Base-by-base conservation (phyloP, 2,329 filamentous ascomycete genomes). In the Orbilia quercus region DNA sequence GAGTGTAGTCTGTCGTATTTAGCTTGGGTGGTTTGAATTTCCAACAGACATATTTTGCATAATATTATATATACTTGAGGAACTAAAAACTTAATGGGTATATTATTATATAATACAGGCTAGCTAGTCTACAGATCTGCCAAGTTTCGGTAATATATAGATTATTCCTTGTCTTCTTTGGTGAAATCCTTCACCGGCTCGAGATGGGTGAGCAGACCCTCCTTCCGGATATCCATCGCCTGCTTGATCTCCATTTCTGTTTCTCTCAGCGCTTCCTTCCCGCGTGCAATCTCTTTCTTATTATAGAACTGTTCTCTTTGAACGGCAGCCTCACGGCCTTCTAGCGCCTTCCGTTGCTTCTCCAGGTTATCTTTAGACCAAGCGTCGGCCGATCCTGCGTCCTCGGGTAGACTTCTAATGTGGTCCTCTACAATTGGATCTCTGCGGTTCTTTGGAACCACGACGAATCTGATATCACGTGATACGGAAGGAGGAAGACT, bases 211-310 rank as follows among this genome's bases (percentile, higher is more conserved):
- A 86, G 85, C 75, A 91, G 75, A 0, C 89, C 90, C 71, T 84
- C 86, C 80, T 89, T 91, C 0, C 85, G 85, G 11, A 91, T 84
- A 69, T 84, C 85, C 88, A 91, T 89, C 0, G 90, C 90, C 75
- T 83, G 82, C 78, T 90, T 85, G 63, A 92, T 80, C 78, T 91
- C 88, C 75, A 84, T 83, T 80, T 91, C 89, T 75, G 89, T 88
- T 66, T 90, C 88, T 36, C 86, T 82, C 55, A 91, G 77, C 47
- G 84, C 81, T 0, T 87, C 87, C 77, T 86, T 89, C 18, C 88
- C 87, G 47, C 84, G 84, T 34, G 85, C 85, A 9, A 90, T 79
- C 53, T 87, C 86, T 66, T 85, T 83, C 76, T 86, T 83, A 74
- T 89, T 84, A 77, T 82, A 82, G 76, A 84, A 81, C 80, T 87